phyloP scores from a whole-genome alignment of 2,329 filamentous ascomycete species.

The Magnaporthiopsis incrustans region DNA sequence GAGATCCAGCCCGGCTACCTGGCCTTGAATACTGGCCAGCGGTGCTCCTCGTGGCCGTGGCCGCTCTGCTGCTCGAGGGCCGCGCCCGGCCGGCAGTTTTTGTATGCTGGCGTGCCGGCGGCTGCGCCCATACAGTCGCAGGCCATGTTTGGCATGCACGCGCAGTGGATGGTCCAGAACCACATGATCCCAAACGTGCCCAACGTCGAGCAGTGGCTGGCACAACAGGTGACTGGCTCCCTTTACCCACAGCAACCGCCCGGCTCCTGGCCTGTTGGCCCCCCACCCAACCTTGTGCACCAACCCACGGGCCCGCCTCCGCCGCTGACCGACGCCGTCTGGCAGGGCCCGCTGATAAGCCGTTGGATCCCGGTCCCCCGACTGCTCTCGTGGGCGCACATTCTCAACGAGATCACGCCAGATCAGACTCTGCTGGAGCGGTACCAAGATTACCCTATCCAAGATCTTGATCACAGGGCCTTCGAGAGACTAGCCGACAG shows the following conservation, averaged over 20 bases:
- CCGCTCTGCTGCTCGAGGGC: constrained; percentile 14
- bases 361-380: constrained; percentile 16
- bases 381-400: constrained; percentile 30
- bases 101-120: background rate
- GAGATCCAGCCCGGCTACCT: constrained; percentile 1
- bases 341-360: constrained; percentile 4
- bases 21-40: background rate
- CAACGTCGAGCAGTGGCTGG: constrained; percentile 1
- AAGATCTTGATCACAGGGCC: background rate
- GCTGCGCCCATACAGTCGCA: background rate
- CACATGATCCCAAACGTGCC: background rate
- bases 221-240: background rate
- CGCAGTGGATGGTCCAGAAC: constrained; percentile 1
- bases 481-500: background rate
- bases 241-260: background rate
- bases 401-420: constrained; percentile 35
- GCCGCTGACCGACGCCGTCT: background rate
- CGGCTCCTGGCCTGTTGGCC: background rate
- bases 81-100: constrained; percentile 10
- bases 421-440: constrained; percentile 17
- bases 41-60: constrained; percentile 14
- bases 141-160: background rate
- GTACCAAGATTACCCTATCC: background rate
- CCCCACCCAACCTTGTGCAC: background rate
- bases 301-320: background rate